phyloP scores from a whole-genome alignment of 768 basidiomycete genomes.

The Mycena crocata region DNA sequence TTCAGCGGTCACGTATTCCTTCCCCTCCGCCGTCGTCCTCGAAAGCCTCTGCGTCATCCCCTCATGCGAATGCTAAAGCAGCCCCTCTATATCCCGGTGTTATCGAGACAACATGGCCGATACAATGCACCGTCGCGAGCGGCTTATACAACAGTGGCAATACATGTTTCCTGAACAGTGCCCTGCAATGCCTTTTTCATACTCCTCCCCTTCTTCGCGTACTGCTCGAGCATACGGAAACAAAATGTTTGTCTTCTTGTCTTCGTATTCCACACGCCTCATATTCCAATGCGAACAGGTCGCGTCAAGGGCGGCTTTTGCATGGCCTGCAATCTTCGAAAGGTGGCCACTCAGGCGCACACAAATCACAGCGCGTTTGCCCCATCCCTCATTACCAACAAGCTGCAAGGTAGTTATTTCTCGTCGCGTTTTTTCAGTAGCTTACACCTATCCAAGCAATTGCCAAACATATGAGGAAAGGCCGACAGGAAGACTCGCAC shows the following conservation, averaged over 20 bases:
- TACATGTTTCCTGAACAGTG: slow-evolving; percentile 96
- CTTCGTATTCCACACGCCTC: slow-evolving; percentile 6
- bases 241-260: slow-evolving; percentile 67
- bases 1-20: slow-evolving; percentile 29
- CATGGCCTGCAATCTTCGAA: slow-evolving; percentile 79
- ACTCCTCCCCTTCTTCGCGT: slow-evolving; percentile 87
- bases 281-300: slow-evolving; percentile 45
- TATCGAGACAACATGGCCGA: slow-evolving; percentile 76
- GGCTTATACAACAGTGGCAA: slow-evolving; percentile 91
- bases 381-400: slow-evolving; percentile 73
- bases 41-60: slow-evolving; percentile 3
- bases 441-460: slow-evolving; percentile 65
- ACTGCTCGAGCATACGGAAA: slow-evolving; percentile 61
- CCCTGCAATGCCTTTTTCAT: slow-evolving; percentile 92
- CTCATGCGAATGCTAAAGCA: slow-evolving; percentile 42
- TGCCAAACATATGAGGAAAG: slow-evolving; percentile 89
- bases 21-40: slow-evolving; percentile 33
- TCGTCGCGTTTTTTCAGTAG: neutral
- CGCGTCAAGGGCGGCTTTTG: slow-evolving; percentile 71
- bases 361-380: slow-evolving; percentile 60
- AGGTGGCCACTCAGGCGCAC: slow-evolving; percentile 68
- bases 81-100: slow-evolving; percentile 61
- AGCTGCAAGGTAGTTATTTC: slow-evolving; percentile 71
- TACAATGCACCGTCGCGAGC: slow-evolving; percentile 56
- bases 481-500: slow-evolving; percentile 97